Conservation (phyloP, 169 alveolate species). For the Cytauxzoon felis region DNA sequence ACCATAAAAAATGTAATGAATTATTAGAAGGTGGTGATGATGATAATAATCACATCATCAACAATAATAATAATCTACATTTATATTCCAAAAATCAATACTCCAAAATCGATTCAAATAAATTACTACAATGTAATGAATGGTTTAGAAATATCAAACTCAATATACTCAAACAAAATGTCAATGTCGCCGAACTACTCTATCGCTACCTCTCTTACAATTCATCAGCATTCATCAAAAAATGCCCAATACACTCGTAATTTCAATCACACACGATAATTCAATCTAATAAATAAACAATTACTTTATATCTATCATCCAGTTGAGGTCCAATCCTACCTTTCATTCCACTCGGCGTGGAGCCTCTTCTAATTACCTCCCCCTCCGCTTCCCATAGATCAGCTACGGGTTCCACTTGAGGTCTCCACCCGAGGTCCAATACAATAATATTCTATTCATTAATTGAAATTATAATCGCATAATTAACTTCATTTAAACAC, state of each 20-base stretch:
- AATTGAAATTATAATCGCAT: no score
- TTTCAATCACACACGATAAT: not conserved
- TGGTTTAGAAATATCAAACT: conserved; percentile 2
- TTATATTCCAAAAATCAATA: not conserved
- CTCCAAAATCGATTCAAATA: not conserved
- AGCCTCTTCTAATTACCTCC: no score
- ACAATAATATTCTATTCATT: no score
- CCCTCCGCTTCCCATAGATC: no score
- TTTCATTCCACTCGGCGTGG: no score
- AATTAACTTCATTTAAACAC: no score
- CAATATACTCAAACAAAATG: not conserved
- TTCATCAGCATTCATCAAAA: conserved; percentile 4
- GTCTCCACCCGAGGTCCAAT: no score
- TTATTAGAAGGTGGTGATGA: not conserved
- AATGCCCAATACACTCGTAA: conserved; percentile 3
- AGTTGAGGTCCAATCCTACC: no score
- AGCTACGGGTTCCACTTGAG: no score
- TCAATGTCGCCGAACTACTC: conserved; percentile 3
- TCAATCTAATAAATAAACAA: no score
- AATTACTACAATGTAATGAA: not conserved
- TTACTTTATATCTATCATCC: no score
- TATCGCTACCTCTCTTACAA: conserved; percentile 2
- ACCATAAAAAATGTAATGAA: not conserved
- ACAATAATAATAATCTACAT: not conserved
- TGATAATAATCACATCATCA: not conserved